A percentile compares a stretch with the other conserved stretches of the same genome.
Evolutionary conservation across 257 asterid species (phyloP).

Genomic region (Nicotiana attenuata): DNA sequence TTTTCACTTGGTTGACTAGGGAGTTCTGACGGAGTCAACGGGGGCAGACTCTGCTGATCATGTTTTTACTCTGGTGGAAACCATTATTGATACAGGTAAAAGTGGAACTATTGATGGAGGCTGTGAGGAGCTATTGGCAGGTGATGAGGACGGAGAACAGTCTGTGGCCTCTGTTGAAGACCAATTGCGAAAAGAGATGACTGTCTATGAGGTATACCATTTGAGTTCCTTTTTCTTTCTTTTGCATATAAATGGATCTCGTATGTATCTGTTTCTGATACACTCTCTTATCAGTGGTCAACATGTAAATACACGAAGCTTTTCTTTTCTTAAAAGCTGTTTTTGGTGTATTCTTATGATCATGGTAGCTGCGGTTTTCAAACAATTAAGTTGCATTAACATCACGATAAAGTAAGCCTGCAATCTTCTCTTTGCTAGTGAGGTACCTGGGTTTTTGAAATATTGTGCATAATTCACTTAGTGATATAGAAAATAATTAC

Average conservation of each 20-base stretch:
- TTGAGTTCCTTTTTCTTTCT: not conserved
- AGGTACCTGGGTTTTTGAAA: not conserved
- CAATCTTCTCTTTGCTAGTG: not conserved
- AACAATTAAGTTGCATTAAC: not conserved
- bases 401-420: not conserved
- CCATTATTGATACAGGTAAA: constrained; percentile 54
- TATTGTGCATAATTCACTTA: not conserved
- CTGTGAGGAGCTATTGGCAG: constrained; percentile 72
- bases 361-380: not conserved
- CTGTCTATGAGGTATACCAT: constrained; percentile 72
- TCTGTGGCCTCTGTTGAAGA: constrained; percentile 92
- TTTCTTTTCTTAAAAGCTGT: not conserved
- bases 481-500: not conserved
- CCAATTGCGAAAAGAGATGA: constrained; percentile 90
- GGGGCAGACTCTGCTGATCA: constrained; percentile 48
- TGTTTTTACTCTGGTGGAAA: constrained; percentile 62
- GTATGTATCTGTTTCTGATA: not conserved
- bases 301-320: not conserved
- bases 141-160: constrained; percentile 82
- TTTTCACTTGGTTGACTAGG: constrained; percentile 44
- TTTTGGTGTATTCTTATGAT: not conserved
- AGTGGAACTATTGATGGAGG: constrained; percentile 45
- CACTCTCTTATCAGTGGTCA: not conserved
- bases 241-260: not conserved
- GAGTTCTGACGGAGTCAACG: constrained; percentile 68